Evolutionary conservation across 352 stramenopile species (phyloP).

Genomic region (Phytopythium montanum): DNA sequence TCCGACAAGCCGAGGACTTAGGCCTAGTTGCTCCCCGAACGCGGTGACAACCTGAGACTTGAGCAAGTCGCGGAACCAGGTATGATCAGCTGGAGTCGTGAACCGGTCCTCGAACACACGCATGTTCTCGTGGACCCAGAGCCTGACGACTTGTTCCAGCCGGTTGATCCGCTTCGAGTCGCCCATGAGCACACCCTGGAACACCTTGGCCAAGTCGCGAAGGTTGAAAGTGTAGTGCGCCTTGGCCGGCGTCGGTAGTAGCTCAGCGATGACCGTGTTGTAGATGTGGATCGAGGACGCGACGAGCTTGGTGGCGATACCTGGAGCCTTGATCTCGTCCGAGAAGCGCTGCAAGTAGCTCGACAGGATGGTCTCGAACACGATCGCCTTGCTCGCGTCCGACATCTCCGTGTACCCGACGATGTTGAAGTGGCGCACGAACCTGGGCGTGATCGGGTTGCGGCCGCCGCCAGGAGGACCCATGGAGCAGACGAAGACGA

Average conservation of each 20-base stretch:
- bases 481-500: slow-evolving; percentile 91
- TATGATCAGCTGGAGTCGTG: slow-evolving; percentile 87
- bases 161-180: slow-evolving; percentile 70
- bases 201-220: slow-evolving; percentile 92
- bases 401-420: slow-evolving; percentile 90
- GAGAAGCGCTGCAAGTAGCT: slow-evolving; percentile 81
- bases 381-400: slow-evolving; percentile 87
- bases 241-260: slow-evolving; percentile 92
- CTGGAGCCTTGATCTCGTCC: slow-evolving; percentile 58
- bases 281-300: slow-evolving; percentile 88
- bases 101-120: slow-evolving; percentile 95
- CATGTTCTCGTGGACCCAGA: slow-evolving; percentile 93
- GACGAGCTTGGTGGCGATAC: slow-evolving; percentile 73
- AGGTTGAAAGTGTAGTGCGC: slow-evolving; percentile 97
- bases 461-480: slow-evolving; percentile 89
- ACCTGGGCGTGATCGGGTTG: slow-evolving; percentile 89
- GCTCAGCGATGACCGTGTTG: slow-evolving; percentile 84
- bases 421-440: slow-evolving; percentile 93
- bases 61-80: slow-evolving; percentile 86
- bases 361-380: slow-evolving; percentile 92
- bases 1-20: neutral
- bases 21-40: slow-evolving; percentile 36
- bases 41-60: slow-evolving; percentile 46
- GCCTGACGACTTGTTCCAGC: slow-evolving; percentile 61
- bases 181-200: slow-evolving; percentile 90